These are phyloP conservation scores for Sideroxylon spinosum DNA, from an alignment of 179 eudicot genomes.

Conservation along the genomic window DNA sequence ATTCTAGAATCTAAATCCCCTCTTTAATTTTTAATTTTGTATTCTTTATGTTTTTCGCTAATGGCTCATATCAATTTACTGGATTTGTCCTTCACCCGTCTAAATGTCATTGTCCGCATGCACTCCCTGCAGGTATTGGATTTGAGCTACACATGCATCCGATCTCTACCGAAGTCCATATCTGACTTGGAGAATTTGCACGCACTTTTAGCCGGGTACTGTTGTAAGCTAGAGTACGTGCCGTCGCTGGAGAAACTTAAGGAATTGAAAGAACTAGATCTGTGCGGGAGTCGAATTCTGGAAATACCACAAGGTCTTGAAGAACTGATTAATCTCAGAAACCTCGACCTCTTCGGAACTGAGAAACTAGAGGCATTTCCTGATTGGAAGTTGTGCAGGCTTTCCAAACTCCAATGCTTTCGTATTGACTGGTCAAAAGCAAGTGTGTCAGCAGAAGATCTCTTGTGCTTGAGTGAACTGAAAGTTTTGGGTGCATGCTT, in stretches of 20 bases:
- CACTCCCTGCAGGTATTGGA: not conserved
- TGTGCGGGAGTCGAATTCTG: not conserved
- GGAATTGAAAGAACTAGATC: not conserved
- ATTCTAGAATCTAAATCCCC: too few relatives aligned
- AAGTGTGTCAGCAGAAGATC: not conserved
- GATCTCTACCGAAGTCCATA: not conserved
- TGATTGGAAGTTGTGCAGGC: not conserved
- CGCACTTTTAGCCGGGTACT: not conserved
- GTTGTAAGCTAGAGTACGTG: too few relatives aligned
- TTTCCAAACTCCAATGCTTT: not conserved
- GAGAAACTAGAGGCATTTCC: not conserved
- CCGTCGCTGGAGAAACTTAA: not conserved
- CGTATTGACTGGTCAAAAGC: not conserved
- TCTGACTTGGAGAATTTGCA: not conserved
- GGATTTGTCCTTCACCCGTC: too few relatives aligned
- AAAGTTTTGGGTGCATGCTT: not conserved
- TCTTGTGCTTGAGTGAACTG: not conserved
- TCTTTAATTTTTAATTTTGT: too few relatives aligned
- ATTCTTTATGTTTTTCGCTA: too few relatives aligned
- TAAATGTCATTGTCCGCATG: not conserved
- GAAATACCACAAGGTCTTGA: slow-evolving; percentile 1
- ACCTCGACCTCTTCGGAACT: not conserved
- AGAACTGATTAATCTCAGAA: not conserved
- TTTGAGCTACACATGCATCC: not conserved
- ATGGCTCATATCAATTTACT: too few relatives aligned